Evolutionary conservation across 2,329 filamentous ascomycete genomes (phyloP).

Genomic region (Pseudocercospora pini-densiflorae): DNA sequence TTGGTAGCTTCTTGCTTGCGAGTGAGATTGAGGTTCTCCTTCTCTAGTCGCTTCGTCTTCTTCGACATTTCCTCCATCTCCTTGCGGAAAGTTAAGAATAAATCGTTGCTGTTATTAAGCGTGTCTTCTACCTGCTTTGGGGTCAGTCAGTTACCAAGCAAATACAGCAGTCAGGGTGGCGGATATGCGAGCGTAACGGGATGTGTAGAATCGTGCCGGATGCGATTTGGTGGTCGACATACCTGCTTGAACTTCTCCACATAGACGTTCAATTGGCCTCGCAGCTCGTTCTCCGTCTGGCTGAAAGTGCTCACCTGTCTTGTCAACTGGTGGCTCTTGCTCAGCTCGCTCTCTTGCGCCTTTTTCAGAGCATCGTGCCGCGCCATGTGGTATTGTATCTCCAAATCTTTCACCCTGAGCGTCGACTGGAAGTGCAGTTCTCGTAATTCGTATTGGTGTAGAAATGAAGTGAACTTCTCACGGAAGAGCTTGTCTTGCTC

Average conservation of each 20-base stretch:
- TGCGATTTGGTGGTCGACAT: conserved; percentile 37
- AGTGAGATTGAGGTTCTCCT: conserved; percentile 89
- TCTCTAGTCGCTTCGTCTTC: conserved; percentile 95
- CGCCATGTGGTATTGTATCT: conserved; percentile 89
- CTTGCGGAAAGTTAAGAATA: conserved; percentile 95
- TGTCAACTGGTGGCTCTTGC: conserved; percentile 82
- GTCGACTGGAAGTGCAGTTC: conserved; percentile 93
- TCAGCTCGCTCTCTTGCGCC: conserved; percentile 78
- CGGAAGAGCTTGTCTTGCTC: conserved; percentile 82
- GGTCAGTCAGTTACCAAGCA: conserved; percentile 44
- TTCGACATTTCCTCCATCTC: conserved; percentile 99
- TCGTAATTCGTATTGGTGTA: conserved; percentile 94
- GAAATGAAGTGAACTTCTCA: conserved; percentile 91
- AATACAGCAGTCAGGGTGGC: conserved; percentile 14
- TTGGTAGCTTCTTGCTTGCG: conserved; percentile 93
- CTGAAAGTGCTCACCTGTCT: conserved; percentile 93
- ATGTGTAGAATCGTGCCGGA: neutral
- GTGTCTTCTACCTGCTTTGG: conserved; percentile 91
- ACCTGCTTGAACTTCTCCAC: conserved; percentile 99
- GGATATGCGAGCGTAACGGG: conserved; percentile 5
- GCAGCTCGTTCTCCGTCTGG: conserved; percentile 90
- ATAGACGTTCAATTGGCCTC: conserved; percentile 96
- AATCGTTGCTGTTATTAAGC: conserved; percentile 95
- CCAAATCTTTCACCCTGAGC: conserved; percentile 91
- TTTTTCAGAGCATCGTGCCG: conserved; percentile 91